phyloP scores from a whole-genome alignment of 1,284 basidiomycete genomes.

The Puccinia hordei region DNA sequence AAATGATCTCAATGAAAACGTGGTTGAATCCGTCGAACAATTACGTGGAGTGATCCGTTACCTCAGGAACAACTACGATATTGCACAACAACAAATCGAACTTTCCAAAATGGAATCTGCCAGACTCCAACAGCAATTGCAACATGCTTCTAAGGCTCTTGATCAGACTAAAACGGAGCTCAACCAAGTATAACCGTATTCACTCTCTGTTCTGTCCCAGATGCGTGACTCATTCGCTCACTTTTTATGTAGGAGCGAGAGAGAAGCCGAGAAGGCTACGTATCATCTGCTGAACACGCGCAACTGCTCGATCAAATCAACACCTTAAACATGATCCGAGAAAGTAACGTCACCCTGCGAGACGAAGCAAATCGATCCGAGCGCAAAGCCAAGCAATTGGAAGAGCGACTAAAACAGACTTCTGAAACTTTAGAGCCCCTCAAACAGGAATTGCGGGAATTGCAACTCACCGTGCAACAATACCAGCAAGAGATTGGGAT shows the following conservation, averaged over 20 bases:
- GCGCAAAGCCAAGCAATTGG: conserved; percentile 68
- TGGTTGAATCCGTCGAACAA: conserved; percentile 65
- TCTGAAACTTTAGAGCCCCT: conserved; percentile 72
- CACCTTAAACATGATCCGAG: conserved; percentile 79
- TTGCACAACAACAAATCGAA: conserved; percentile 81
- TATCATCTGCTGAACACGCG: conserved; percentile 76
- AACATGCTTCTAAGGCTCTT: conserved; percentile 70
- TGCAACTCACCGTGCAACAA: conserved; percentile 74
- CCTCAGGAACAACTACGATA: conserved; percentile 84
- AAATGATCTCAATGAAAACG: conserved; percentile 63
- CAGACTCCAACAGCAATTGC: conserved; percentile 74
- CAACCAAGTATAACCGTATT: conserved; percentile 53
- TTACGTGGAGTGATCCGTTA: conserved; percentile 78
- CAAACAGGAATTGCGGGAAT: conserved; percentile 70
- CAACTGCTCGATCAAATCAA: conserved; percentile 85
- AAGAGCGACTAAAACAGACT: conserved; percentile 61
- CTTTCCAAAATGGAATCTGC: conserved; percentile 79
- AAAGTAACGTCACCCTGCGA: conserved; percentile 82
- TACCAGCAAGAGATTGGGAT: conserved; percentile 70
- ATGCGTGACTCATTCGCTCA: not conserved
- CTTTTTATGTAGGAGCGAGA: conserved; percentile 71
- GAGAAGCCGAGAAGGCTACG: conserved; percentile 68
- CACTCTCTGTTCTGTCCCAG: not conserved
- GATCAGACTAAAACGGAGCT: conserved; percentile 67
- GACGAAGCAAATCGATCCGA: conserved; percentile 71